Evolutionary conservation across 2,329 filamentous ascomycete genomes (phyloP).

Genomic region (Fusarium tricinctum): DNA sequence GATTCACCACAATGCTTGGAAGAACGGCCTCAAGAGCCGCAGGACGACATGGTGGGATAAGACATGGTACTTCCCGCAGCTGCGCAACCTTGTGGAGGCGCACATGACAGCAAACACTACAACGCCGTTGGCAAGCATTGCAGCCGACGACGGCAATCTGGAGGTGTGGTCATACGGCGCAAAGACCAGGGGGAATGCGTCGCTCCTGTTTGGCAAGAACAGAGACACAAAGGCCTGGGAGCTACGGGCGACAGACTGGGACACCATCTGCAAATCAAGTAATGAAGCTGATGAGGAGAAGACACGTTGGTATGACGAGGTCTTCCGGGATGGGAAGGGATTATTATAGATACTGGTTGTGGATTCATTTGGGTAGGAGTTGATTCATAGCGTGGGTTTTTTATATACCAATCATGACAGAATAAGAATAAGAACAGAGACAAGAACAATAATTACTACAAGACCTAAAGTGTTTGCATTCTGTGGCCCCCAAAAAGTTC

Average conservation of each 20-base stretch:
- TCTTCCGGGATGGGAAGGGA: constrained; percentile 45
- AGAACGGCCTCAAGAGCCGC: constrained; percentile 44
- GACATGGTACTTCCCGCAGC: constrained; percentile 48
- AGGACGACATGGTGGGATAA: constrained; percentile 46
- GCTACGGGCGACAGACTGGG: constrained; percentile 39
- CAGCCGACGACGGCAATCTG: constrained; percentile 28
- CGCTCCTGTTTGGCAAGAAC: constrained; percentile 44
- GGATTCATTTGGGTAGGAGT: constrained; percentile 26
- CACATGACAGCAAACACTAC: constrained; percentile 36
- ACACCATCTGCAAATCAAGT: constrained; percentile 39
- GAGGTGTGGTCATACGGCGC: constrained; percentile 35
- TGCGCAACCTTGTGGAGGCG: constrained; percentile 40
- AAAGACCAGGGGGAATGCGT: constrained; percentile 20
- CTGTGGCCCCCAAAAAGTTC: background rate
- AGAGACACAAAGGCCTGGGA: constrained; percentile 37
- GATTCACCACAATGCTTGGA: constrained; percentile 49
- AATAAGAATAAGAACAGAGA: constrained; percentile 1
- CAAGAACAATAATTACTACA: background rate
- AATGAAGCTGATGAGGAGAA: constrained; percentile 29
- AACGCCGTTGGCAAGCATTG: constrained; percentile 30
- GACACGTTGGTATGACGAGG: constrained; percentile 42
- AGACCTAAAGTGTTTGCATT: background rate
- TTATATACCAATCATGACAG: constrained; percentile 25
- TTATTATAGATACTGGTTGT: constrained; percentile 24
- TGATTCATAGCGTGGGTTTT: constrained; percentile 41